Evolutionary conservation across 2,329 filamentous ascomycete species (phyloP).

Genomic region (Phyllosticta citriasiana): DNA sequence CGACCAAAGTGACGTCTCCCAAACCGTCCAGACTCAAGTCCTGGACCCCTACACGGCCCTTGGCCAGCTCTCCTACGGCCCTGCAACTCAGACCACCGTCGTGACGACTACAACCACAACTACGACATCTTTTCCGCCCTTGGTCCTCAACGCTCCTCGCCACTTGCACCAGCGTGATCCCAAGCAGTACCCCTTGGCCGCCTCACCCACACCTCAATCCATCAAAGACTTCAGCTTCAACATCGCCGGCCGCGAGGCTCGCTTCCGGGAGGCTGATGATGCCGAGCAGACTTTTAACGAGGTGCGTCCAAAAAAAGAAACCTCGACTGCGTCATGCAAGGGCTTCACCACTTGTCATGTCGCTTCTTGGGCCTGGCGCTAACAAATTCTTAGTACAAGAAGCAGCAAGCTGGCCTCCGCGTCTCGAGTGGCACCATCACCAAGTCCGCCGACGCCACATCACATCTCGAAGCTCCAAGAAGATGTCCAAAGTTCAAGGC

Average conservation of each 20-base stretch:
- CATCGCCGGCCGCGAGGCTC: slow-evolving; percentile 50
- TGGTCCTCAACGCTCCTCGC: slow-evolving; percentile 64
- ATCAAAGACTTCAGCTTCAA: slow-evolving; percentile 70
- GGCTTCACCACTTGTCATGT: not conserved
- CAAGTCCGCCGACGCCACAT: slow-evolving; percentile 29
- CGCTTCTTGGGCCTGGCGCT: not conserved
- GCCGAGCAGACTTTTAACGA: slow-evolving; percentile 42
- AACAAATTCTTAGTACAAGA: slow-evolving; percentile 28
- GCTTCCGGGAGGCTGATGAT: slow-evolving; percentile 54
- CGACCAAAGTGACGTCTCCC: slow-evolving; percentile 19
- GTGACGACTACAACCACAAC: slow-evolving; percentile 91
- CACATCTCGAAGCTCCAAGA: slow-evolving; percentile 33
- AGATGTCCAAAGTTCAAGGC: slow-evolving; percentile 19
- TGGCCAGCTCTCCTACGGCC: slow-evolving; percentile 52
- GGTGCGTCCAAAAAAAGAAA: slow-evolving; percentile 30
- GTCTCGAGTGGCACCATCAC: slow-evolving; percentile 39
- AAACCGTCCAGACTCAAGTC: slow-evolving; percentile 17
- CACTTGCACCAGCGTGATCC: slow-evolving; percentile 65
- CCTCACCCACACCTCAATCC: slow-evolving; percentile 68
- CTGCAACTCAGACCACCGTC: slow-evolving; percentile 54
- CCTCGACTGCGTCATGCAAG: not conserved
- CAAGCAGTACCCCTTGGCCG: slow-evolving; percentile 83
- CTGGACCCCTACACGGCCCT: slow-evolving; percentile 34
- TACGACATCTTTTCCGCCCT: slow-evolving; percentile 69
- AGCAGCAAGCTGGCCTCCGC: slow-evolving; percentile 34